Conservation (phyloP, 2,329 filamentous ascomycete genomes). For the Nothopassalora personata region DNA sequence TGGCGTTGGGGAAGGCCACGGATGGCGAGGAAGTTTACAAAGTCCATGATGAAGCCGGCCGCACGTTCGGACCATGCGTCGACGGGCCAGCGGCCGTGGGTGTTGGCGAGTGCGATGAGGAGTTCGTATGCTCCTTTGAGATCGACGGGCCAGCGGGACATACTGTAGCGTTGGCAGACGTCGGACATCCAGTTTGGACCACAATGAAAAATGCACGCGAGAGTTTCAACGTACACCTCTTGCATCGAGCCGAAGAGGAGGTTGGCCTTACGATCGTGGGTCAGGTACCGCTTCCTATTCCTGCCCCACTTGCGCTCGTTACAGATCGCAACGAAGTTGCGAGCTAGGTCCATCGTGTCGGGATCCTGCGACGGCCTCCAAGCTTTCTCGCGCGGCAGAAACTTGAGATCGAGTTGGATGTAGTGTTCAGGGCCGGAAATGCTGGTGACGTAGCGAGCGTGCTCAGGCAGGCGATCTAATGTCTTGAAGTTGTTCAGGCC, state of each 20-base stretch:
- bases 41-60: constrained; percentile 32
- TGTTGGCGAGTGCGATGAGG: constrained; percentile 36
- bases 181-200: constrained; percentile 38
- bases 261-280: constrained; percentile 28
- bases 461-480: constrained; percentile 23
- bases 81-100: constrained; percentile 29
- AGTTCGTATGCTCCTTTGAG: constrained; percentile 28
- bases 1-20: constrained; percentile 31
- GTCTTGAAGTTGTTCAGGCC: constrained; percentile 33
- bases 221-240: constrained; percentile 40
- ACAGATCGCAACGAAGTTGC: constrained; percentile 34
- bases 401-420: constrained; percentile 37
- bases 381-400: constrained; percentile 30
- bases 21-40: constrained; percentile 33
- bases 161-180: constrained; percentile 30
- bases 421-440: constrained; percentile 35
- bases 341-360: constrained; percentile 28
- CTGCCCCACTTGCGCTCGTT: constrained; percentile 25
- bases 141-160: constrained; percentile 30
- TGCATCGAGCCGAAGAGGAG: constrained; percentile 34
- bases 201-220: constrained; percentile 38
- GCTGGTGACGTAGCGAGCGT: constrained; percentile 18
- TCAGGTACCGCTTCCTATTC: constrained; percentile 31
- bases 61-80: constrained; percentile 26
- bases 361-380: constrained; percentile 17